Base-by-base conservation (phyloP, 805 yeast species). In the Lachancea cidri region DNA sequence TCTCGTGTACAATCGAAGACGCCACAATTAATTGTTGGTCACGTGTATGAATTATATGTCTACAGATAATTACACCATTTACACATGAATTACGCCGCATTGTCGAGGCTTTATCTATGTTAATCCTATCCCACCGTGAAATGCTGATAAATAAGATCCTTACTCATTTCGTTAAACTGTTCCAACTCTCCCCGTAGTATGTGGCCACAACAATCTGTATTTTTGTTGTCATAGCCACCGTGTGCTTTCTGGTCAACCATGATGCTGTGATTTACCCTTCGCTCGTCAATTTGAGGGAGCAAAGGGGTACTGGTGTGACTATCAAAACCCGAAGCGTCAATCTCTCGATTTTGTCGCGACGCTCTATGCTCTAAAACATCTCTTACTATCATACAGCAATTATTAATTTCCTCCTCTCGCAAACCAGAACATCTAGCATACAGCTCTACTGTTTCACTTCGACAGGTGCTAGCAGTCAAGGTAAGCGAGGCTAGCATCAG, bases 371-470 rank as follows among this genome's bases (percentile, higher is more conserved):
- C n/a, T 5, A 38, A 20, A 0, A 56, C 42, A 4, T 56, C 49
- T 30, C 61, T 48, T n/a, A 57, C 55, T 11, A 57, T 50, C 4
- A 53, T 49, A 29, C 57, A 50, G 41, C 60, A 55, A 39, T 52
- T 47, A 11, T 41, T 44, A 8, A 57, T 36, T 31, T 57, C 60
- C 15, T 41, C 45, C 16, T 43, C 35, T 5, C 56, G 32, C 18
- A 57, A 34, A 2, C 62, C 61, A 5, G 62, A 22, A 11, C 27
- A 22, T 22, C 11, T 22, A 7, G 27, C 27, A 22, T 7, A 22
- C 11, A 22, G 27, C 11, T 22, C 27, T 7, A 22, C 7, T 7
- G 27, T 22, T 7, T 22, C 9, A 7, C 9, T 22, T 7, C 7
- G 27, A 11, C 27, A 11, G 11, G 7, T 22, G 27, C 27, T 11